Conservation (phyloP, 2,329 filamentous ascomycete species). For the Hypoxylon sp. region DNA sequence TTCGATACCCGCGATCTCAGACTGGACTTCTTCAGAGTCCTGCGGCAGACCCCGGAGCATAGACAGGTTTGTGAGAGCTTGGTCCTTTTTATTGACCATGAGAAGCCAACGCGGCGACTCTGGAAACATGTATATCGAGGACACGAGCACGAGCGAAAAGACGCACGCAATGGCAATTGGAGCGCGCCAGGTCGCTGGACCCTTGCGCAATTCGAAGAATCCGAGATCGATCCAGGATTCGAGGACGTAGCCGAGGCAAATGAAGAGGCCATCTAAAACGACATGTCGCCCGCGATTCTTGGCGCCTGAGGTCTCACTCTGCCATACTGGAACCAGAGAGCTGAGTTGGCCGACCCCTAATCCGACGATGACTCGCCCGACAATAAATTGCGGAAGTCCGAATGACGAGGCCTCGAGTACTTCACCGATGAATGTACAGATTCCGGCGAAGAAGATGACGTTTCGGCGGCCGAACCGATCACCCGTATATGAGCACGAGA, state of each 20-base stretch:
- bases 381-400: constrained; percentile 59
- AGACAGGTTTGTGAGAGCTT: constrained; percentile 55
- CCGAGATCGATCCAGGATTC: constrained; percentile 63
- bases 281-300: constrained; percentile 61
- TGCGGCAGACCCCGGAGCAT: constrained; percentile 44
- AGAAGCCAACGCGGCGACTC: constrained; percentile 58
- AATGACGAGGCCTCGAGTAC: constrained; percentile 60
- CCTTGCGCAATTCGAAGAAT: constrained; percentile 55
- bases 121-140: constrained; percentile 54
- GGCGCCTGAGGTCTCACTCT: constrained; percentile 57
- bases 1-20: constrained; percentile 64
- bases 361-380: constrained; percentile 59
- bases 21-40: constrained; percentile 49
- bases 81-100: constrained; percentile 50
- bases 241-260: constrained; percentile 57
- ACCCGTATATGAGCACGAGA: constrained; percentile 57
- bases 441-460: constrained; percentile 58
- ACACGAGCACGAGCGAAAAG: constrained; percentile 52
- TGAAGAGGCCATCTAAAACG: constrained; percentile 57
- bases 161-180: constrained; percentile 55
- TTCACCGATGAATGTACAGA: constrained; percentile 60
- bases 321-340: constrained; percentile 60
- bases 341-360: constrained; percentile 58
- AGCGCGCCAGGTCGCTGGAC: constrained; percentile 54
- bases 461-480: constrained; percentile 60